Conservation (phyloP, 1,284 basidiomycete species). For the Irpex sp. region DNA sequence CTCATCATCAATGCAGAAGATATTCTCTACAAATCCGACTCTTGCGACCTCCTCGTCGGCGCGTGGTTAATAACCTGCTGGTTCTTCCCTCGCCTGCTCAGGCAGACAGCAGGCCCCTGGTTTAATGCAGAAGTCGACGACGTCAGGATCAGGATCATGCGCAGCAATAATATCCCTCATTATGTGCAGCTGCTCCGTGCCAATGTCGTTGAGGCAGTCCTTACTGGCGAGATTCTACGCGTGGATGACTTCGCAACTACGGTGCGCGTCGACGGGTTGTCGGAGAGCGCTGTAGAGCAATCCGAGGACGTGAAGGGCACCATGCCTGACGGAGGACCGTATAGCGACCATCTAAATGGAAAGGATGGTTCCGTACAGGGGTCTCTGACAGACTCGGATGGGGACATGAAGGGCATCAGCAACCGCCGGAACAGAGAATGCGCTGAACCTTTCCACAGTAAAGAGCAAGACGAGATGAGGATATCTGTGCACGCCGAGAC, state of each 20-base stretch:
- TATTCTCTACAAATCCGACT: slow-evolving; percentile 28
- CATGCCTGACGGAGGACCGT: neutral
- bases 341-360: neutral
- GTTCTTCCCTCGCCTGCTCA: slow-evolving; percentile 35
- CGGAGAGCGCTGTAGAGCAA: slow-evolving; percentile 12
- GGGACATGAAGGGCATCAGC: slow-evolving; percentile 7
- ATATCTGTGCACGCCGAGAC: slow-evolving; percentile 24
- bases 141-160: slow-evolving; percentile 30
- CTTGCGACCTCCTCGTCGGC: slow-evolving; percentile 27
- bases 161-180: slow-evolving; percentile 30
- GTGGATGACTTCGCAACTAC: slow-evolving; percentile 33
- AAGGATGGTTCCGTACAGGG: neutral
- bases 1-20: slow-evolving; percentile 24
- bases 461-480: slow-evolving; percentile 26
- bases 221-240: slow-evolving; percentile 35
- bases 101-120: slow-evolving; percentile 33
- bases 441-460: slow-evolving; percentile 7
- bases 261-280: slow-evolving; percentile 23
- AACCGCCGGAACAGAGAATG: slow-evolving; percentile 2
- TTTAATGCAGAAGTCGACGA: slow-evolving; percentile 30
- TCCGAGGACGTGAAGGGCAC: neutral
- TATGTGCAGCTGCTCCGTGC: slow-evolving; percentile 32
- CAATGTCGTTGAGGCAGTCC: slow-evolving; percentile 33
- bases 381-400: slow-evolving; percentile 4
- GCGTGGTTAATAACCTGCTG: slow-evolving; percentile 26